phyloP scores from a whole-genome alignment of 805 yeast species.

The Cyberlindnera euphorbiae region DNA sequence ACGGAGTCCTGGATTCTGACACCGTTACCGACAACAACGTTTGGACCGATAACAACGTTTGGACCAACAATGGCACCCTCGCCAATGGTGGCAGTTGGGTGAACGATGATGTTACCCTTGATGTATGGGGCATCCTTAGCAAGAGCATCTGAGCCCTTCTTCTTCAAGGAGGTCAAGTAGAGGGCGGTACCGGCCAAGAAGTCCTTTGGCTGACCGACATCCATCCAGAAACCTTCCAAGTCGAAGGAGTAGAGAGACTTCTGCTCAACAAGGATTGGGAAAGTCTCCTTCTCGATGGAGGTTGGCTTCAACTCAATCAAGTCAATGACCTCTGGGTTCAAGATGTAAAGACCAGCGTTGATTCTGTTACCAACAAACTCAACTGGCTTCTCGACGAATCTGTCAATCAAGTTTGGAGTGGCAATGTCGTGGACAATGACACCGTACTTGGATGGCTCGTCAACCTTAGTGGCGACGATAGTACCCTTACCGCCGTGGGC shows the following conservation, averaged over 20 bases:
- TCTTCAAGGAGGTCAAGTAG: conserved; percentile 81
- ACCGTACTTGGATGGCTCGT: conserved; percentile 99
- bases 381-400: conserved; percentile 99
- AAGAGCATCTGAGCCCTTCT: conserved; percentile 70
- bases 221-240: conserved; percentile 99
- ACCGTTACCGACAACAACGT: conserved; percentile 94
- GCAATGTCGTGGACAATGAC: conserved; percentile 97
- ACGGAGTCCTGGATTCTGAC: conserved; percentile 97
- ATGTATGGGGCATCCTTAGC: conserved; percentile 57
- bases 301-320: conserved; percentile 97
- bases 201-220: conserved; percentile 99
- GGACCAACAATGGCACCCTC: conserved; percentile 96
- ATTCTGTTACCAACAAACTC: conserved; percentile 99
- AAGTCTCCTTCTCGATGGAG: conserved; percentile 98
- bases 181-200: conserved; percentile 93
- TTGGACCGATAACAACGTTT: conserved; percentile 95
- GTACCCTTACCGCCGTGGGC: conserved; percentile 98
- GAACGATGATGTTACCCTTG: conserved; percentile 88
- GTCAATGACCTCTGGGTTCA: conserved; percentile 96
- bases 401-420: conserved; percentile 91
- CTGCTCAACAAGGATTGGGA: conserved; percentile 91
- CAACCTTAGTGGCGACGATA: conserved; percentile 98
- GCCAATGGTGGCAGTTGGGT: conserved; percentile 91
- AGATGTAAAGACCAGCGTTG: conserved; percentile 97
- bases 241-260: conserved; percentile 91